These are phyloP conservation scores for Pichia nanzhaoensis DNA, from an alignment of 805 yeast genomes.

Conservation along the genomic window DNA sequence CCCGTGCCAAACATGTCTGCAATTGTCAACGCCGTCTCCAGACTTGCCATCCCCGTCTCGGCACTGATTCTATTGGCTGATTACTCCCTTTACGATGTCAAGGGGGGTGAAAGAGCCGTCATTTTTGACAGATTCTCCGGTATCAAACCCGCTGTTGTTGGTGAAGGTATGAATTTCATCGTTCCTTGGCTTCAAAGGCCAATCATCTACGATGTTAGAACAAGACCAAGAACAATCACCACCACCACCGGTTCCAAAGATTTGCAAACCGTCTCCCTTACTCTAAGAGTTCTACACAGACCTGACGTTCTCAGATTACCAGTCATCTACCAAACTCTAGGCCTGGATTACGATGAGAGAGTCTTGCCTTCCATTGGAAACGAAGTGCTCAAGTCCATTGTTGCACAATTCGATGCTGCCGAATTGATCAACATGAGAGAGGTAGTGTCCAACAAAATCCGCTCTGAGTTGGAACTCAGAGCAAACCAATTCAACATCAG, in stretches of 20 bases:
- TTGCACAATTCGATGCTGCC: constrained; percentile 98
- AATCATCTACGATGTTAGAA: constrained; percentile 83
- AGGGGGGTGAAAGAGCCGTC: constrained; percentile 94
- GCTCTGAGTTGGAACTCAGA: constrained; percentile 75
- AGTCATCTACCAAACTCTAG: constrained; percentile 80
- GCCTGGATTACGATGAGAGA: constrained; percentile 93
- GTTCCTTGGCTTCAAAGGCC: constrained; percentile 96
- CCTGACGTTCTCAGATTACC: constrained; percentile 86
- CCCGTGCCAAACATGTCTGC: constrained; percentile 30
- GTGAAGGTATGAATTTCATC: constrained; percentile 95
- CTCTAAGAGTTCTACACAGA: constrained; percentile 87
- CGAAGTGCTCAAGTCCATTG: constrained; percentile 93
- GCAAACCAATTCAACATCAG: constrained; percentile 85
- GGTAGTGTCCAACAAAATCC: constrained; percentile 80
- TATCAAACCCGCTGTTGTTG: constrained; percentile 80
- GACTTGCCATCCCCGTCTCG: constrained; percentile 66
- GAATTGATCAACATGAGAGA: constrained; percentile 97
- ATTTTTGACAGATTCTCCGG: constrained; percentile 89
- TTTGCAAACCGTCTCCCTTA: constrained; percentile 89
- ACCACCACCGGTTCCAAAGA: constrained; percentile 97
- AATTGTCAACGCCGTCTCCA: constrained; percentile 35
- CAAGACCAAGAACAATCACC: constrained; percentile 89
- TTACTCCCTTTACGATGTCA: constrained; percentile 85
- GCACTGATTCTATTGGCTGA: constrained; percentile 65
- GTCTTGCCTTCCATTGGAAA: constrained; percentile 97